phyloP scores from a whole-genome alignment of 768 basidiomycete species.

The Termitomyces sp. region DNA sequence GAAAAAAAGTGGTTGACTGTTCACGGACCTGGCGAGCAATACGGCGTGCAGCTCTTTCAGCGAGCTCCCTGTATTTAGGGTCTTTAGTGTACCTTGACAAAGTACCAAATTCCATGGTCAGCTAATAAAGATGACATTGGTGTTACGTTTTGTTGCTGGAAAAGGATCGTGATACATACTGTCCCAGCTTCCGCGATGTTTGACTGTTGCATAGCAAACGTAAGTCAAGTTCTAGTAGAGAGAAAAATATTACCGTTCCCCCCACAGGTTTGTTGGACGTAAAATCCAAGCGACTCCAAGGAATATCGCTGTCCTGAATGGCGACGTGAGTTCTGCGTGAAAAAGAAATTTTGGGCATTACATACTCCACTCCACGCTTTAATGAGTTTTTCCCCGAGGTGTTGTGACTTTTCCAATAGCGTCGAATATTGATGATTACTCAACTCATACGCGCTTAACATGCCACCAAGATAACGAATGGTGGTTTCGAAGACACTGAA shows the following conservation, averaged over 20 bases:
- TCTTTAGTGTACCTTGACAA: slow-evolving; percentile 52
- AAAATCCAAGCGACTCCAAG: slow-evolving; percentile 37
- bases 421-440: slow-evolving; percentile 41
- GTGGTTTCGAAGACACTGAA: slow-evolving; percentile 68
- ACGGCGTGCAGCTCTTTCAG: slow-evolving; percentile 42
- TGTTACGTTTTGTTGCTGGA: background rate
- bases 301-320: slow-evolving; percentile 31
- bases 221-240: background rate
- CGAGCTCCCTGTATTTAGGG: slow-evolving; percentile 50
- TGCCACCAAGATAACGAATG: slow-evolving; percentile 65
- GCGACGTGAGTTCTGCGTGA: background rate
- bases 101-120: slow-evolving; percentile 49
- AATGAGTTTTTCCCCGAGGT: slow-evolving; percentile 57
- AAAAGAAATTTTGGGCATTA: background rate
- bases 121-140: slow-evolving; percentile 23
- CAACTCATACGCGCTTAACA: slow-evolving; percentile 68
- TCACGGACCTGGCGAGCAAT: slow-evolving; percentile 37
- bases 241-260: slow-evolving; percentile 14
- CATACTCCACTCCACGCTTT: slow-evolving; percentile 55
- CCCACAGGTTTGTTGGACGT: slow-evolving; percentile 34
- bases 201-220: slow-evolving; percentile 21
- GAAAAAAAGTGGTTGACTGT: background rate
- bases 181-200: slow-evolving; percentile 58
- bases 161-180: slow-evolving; percentile 13
- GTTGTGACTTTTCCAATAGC: slow-evolving; percentile 54